Evolutionary conservation across 2,329 filamentous ascomycete species (phyloP).

Genomic region (Pseudogymnoascus sp.): DNA sequence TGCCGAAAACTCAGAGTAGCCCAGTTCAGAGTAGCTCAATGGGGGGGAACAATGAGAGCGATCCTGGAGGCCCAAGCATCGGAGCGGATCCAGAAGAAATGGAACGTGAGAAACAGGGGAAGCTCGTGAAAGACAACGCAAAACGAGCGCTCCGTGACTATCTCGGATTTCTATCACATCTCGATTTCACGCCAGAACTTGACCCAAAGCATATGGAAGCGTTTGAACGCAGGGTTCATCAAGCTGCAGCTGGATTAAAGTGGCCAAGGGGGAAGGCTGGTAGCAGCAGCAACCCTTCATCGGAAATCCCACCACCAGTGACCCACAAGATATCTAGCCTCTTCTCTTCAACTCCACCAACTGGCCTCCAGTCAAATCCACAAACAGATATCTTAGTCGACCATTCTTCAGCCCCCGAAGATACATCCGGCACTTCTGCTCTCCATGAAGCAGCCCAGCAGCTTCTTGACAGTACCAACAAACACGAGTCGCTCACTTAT

Average conservation of each 20-base stretch:
- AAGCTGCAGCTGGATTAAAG: conserved; percentile 41
- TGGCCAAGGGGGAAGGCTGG: conserved; percentile 30
- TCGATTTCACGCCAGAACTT: conserved; percentile 64
- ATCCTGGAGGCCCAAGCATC: conserved; percentile 18
- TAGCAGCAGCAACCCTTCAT: conserved; percentile 23
- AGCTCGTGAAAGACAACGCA: conserved; percentile 63
- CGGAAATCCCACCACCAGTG: conserved; percentile 38
- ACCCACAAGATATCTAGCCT: conserved; percentile 51
- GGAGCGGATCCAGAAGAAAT: conserved; percentile 12
- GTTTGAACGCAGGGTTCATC: conserved; percentile 49
- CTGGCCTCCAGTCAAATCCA: conserved; percentile 61
- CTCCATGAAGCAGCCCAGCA: conserved; percentile 25
- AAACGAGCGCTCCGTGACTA: conserved; percentile 72
- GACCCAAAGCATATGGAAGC: conserved; percentile 32
- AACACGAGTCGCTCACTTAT: conserved; percentile 63
- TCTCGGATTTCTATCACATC: conserved; percentile 59
- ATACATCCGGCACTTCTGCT: conserved; percentile 24
- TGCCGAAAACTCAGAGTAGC: no score
- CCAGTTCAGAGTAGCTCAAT: neutral
- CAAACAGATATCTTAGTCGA: conserved; percentile 25
- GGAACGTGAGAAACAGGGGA: conserved; percentile 51
- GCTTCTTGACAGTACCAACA: conserved; percentile 34
- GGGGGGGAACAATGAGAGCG: conserved; percentile 15
- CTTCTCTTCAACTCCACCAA: conserved; percentile 60
- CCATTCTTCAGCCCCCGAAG: conserved; percentile 16